Evolutionary conservation across 2,329 filamentous ascomycete genomes (phyloP).

Genomic region (Knufia fluminis): DNA sequence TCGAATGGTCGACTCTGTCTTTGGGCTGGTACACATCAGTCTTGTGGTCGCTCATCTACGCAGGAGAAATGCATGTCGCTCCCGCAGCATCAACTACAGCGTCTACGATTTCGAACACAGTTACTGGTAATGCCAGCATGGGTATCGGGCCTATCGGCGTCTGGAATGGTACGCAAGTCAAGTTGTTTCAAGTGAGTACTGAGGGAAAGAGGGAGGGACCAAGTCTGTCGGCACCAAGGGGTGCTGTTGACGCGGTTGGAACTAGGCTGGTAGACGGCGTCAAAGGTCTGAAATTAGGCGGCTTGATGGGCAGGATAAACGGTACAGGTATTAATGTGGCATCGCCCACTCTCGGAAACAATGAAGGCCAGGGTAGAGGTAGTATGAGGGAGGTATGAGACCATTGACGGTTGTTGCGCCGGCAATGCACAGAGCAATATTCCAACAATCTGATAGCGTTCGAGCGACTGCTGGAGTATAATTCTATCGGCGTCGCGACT

Average conservation of each 20-base stretch:
- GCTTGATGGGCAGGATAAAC: constrained; percentile 26
- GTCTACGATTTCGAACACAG: constrained; percentile 19
- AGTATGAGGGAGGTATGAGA: constrained; percentile 8
- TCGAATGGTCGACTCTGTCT: constrained; percentile 85
- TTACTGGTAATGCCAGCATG: constrained; percentile 30
- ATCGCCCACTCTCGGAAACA: not conserved
- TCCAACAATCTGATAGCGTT: constrained; percentile 1
- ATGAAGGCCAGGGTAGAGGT: not conserved
- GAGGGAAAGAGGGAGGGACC: constrained; percentile 72
- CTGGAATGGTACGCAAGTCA: constrained; percentile 86
- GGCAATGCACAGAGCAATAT: no score
- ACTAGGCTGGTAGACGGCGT: constrained; percentile 82
- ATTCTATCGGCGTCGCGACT: no score
- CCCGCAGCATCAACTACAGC: constrained; percentile 18
- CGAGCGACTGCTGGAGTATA: not conserved
- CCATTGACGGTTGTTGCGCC: no score
- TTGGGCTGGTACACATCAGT: constrained; percentile 94
- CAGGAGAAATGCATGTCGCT: constrained; percentile 70
- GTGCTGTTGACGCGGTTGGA: constrained; percentile 86
- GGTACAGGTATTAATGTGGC: constrained; percentile 7
- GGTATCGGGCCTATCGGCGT: constrained; percentile 76
- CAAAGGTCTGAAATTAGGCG: constrained; percentile 65
- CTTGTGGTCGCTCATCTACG: constrained; percentile 88
- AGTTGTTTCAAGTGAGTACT: constrained; percentile 73
- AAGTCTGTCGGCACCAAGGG: constrained; percentile 71